A percentile compares a stretch with the other conserved stretches of the same genome.
Evolutionary conservation across 495 filamentous ascomycete species (phyloP).

Genomic region (Lophiostoma macrostomum): DNA sequence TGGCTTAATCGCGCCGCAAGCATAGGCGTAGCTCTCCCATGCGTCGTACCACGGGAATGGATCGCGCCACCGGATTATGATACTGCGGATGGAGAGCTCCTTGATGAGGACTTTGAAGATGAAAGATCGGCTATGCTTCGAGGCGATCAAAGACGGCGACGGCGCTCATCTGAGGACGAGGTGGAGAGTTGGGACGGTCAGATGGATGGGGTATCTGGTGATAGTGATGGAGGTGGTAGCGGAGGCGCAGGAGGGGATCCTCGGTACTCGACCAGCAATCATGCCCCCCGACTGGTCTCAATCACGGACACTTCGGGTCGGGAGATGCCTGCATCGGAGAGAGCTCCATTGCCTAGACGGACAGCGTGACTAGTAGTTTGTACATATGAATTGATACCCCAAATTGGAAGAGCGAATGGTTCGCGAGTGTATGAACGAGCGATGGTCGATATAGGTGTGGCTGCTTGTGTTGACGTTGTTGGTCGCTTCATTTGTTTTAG

Average conservation of each 20-base stretch:
- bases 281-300: constrained; percentile 22
- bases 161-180: constrained; percentile 30
- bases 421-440: too few species aligned
- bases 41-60: constrained; percentile 77
- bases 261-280: constrained; percentile 33
- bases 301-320: constrained; percentile 43
- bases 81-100: constrained; percentile 63
- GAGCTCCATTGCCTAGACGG: constrained; percentile 40
- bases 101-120: constrained; percentile 52
- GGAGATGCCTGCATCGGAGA: constrained; percentile 44
- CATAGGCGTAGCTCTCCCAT: constrained; percentile 72
- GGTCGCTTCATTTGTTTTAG: too few species aligned
- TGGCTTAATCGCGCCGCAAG: constrained; percentile 79
- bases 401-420: background rate
- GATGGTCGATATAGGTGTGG: too few species aligned
- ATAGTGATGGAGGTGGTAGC: constrained; percentile 28
- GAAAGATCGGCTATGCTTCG: constrained; percentile 56
- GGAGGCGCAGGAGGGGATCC: constrained; percentile 33
- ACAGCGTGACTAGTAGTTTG: constrained; percentile 21
- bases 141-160: constrained; percentile 32
- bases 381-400: background rate
- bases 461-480: too few species aligned
- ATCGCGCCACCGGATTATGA: constrained; percentile 71
- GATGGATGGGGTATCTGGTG: constrained; percentile 28
- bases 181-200: constrained; percentile 37